Evolutionary conservation across 345 rosid species (phyloP).

Genomic region (Eucalyptus leucophloia): DNA sequence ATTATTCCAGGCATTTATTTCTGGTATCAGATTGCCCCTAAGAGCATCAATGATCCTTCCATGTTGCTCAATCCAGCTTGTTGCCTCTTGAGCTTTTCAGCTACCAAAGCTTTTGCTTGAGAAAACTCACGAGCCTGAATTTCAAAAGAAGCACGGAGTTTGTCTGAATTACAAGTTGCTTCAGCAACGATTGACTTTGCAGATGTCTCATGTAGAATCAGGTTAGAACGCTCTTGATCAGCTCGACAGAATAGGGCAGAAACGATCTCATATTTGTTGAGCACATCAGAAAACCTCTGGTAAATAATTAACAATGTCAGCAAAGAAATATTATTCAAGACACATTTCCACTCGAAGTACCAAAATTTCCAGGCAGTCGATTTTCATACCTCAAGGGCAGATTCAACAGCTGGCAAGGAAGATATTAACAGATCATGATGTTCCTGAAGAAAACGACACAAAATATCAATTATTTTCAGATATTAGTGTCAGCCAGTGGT

Average conservation of each 20-base stretch:
- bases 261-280: slow-evolving; percentile 58
- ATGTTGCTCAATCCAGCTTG: slow-evolving; percentile 78
- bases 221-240: slow-evolving; percentile 80
- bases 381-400: slow-evolving; percentile 63
- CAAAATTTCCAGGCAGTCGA: background rate
- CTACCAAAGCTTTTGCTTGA: slow-evolving; percentile 53
- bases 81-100: slow-evolving; percentile 82
- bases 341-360: background rate
- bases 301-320: slow-evolving; percentile 9
- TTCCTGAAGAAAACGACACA: slow-evolving; percentile 32
- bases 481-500: background rate
- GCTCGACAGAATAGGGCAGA: slow-evolving; percentile 57
- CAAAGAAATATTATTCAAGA: background rate
- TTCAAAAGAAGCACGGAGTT: slow-evolving; percentile 51
- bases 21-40: slow-evolving; percentile 56
- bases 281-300: slow-evolving; percentile 67
- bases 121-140: slow-evolving; percentile 71
- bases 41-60: slow-evolving; percentile 76
- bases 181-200: slow-evolving; percentile 77
- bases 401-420: slow-evolving; percentile 67
- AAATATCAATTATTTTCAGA: background rate
- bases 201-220: slow-evolving; percentile 61
- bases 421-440: slow-evolving; percentile 84
- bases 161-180: slow-evolving; percentile 57
- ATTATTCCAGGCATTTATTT: slow-evolving; percentile 32